Percentiles rank a stretch among this genome's conserved stretches.
phyloP scores from a whole-genome alignment of 176 grass and related monocot genomes.

The Tuctoria greenei region DNA sequence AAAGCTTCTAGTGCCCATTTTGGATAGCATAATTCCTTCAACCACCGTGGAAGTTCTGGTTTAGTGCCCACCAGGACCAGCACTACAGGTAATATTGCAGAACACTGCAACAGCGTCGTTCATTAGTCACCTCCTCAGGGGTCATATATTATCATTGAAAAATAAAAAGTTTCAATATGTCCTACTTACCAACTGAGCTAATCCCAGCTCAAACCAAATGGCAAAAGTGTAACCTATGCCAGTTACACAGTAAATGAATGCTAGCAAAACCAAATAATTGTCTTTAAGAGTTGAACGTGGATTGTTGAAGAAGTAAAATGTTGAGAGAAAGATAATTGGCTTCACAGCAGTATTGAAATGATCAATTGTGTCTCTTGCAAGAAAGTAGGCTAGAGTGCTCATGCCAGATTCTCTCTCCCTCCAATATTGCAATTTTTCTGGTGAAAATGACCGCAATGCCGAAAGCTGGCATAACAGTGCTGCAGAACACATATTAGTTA shows the following conservation, averaged over 20 bases:
- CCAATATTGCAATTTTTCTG: constrained; percentile 68
- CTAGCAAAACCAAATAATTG: constrained; percentile 64
- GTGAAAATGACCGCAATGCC: constrained; percentile 69
- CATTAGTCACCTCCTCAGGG: constrained; percentile 19
- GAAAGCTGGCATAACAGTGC: constrained; percentile 73
- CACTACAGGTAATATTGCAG: constrained; percentile 72
- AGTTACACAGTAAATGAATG: constrained; percentile 80
- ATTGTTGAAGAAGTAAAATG: constrained; percentile 78
- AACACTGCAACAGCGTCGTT: constrained; percentile 50
- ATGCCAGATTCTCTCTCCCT: constrained; percentile 83
- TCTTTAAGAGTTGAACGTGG: constrained; percentile 56
- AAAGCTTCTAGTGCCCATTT: constrained; percentile 78
- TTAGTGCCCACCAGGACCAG: constrained; percentile 54
- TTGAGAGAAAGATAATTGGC: constrained; percentile 64
- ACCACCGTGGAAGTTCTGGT: constrained; percentile 25
- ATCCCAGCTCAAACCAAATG: constrained; percentile 75
- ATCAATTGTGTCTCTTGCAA: constrained; percentile 78
- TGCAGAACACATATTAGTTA: constrained; percentile 41
- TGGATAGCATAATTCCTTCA: constrained; percentile 56
- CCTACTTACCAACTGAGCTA: constrained; percentile 65
- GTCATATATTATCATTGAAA: background rate
- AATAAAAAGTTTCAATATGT: background rate
- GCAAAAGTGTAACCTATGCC: constrained; percentile 73
- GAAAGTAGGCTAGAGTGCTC: constrained; percentile 74
- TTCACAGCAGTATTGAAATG: constrained; percentile 70